Percentiles rank a stretch among this genome's conserved stretches.
Evolutionary conservation across 768 basidiomycete genomes (phyloP).

Genomic region (Pleurotus giganteus): DNA sequence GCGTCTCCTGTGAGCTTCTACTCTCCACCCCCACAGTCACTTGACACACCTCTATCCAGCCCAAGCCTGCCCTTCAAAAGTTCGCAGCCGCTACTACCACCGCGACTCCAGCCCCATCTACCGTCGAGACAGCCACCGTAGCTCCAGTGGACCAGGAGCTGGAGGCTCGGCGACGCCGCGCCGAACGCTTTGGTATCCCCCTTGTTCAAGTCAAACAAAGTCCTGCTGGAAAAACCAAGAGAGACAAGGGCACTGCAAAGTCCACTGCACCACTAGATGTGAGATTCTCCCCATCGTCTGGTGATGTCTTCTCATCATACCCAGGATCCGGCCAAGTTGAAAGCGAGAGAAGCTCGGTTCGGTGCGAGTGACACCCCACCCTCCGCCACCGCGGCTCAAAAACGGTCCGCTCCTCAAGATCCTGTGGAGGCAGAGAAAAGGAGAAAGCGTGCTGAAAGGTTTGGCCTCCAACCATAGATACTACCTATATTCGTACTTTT

Average conservation of each 20-base stretch:
- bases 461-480: constrained; percentile 33
- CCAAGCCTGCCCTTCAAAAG: background rate
- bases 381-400: constrained; percentile 19
- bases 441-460: constrained; percentile 64
- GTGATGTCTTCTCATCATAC: background rate
- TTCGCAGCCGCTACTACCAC: constrained; percentile 11
- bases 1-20: background rate
- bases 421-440: constrained; percentile 57
- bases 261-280: constrained; percentile 20
- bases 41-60: background rate
- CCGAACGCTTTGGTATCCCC: constrained; percentile 71
- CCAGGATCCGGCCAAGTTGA: constrained; percentile 50
- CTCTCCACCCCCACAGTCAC: background rate
- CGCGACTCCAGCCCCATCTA: background rate
- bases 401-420: constrained; percentile 42
- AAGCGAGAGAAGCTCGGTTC: constrained; percentile 56
- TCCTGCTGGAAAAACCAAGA: constrained; percentile 20
- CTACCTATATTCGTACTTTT: background rate
- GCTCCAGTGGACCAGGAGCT: constrained; percentile 43
- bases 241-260: constrained; percentile 15
- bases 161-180: constrained; percentile 58
- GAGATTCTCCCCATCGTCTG: constrained; percentile 14
- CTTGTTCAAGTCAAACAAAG: constrained; percentile 39
- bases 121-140: constrained; percentile 5
- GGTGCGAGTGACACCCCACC: constrained; percentile 23